Percentiles rank a stretch among this genome's conserved stretches.
Conservation (phyloP, 2,329 filamentous ascomycete species). For the Clarireedia sp. region DNA sequence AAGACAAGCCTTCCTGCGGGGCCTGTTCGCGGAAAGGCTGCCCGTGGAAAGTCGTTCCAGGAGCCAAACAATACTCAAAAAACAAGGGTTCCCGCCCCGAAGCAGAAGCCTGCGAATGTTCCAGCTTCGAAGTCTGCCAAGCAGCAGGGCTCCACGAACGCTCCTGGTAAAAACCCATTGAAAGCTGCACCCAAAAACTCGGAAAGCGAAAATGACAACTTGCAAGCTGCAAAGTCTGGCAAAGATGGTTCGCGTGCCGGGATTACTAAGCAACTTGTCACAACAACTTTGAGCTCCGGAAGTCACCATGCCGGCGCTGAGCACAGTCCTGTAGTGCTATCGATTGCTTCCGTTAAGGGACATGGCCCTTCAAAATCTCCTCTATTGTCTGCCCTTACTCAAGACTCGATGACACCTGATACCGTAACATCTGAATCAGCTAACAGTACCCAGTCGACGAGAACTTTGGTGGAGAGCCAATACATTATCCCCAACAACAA, state of each 20-base stretch:
- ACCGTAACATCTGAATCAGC: not conserved
- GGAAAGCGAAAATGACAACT: not conserved
- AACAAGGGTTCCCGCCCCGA: not conserved
- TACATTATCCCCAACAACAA: not conserved
- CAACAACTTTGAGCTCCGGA: not conserved
- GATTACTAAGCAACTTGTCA: not conserved
- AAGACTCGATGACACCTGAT: not conserved
- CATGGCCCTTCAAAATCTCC: not conserved
- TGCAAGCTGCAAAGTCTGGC: not conserved
- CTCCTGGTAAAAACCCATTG: not conserved
- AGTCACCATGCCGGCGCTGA: not conserved
- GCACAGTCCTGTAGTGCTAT: not conserved
- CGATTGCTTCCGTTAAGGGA: conserved; percentile 2
- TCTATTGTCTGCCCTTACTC: not conserved
- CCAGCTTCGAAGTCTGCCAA: not conserved
- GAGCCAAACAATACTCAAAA: not conserved
- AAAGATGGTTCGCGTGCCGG: too few relatives aligned
- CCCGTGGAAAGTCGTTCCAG: not conserved
- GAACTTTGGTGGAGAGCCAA: not conserved
- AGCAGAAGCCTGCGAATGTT: not conserved
- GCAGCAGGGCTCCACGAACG: not conserved
- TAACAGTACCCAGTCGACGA: not conserved
- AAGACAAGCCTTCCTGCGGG: not conserved
- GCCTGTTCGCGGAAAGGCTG: not conserved
- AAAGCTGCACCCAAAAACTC: not conserved